phyloP scores from a whole-genome alignment of 306 rosid genomes.

The Aeschynomene evenia region DNA sequence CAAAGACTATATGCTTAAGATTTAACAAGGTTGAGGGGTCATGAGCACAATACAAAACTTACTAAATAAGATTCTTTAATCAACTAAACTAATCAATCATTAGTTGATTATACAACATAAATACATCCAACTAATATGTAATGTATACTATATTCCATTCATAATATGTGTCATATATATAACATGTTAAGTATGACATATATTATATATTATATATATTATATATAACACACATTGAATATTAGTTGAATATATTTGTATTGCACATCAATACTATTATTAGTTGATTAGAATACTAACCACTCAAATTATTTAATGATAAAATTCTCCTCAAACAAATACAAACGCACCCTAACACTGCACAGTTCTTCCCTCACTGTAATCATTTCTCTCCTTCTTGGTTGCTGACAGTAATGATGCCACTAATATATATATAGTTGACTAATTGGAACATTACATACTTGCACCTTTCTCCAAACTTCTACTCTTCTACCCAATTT shows the following conservation, averaged over 20 bases:
- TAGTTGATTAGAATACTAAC: not conserved
- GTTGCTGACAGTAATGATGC: constrained; percentile 31
- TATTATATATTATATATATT: no score
- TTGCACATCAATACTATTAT: no score
- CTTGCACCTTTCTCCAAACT: not conserved
- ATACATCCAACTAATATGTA: no score
- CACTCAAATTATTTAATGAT: not conserved
- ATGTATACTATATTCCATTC: no score
- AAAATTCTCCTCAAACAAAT: not conserved
- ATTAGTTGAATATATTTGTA: no score
- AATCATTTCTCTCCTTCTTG: constrained; percentile 1
- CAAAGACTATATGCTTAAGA: no score
- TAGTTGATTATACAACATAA: no score
- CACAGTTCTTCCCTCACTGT: not conserved
- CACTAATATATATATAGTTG: constrained; percentile 7
- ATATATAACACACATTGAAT: no score
- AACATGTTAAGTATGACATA: no score
- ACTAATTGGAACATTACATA: not conserved
- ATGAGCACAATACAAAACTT: not conserved
- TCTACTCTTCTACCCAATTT: constrained; percentile 34
- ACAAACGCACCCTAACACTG: not conserved
- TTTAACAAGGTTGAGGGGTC: no score
- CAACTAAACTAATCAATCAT: not conserved
- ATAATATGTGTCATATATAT: no score
- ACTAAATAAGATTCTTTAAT: not conserved